Conservation (phyloP, 1,284 basidiomycete genomes). For the Cryptococcus sp. region DNA sequence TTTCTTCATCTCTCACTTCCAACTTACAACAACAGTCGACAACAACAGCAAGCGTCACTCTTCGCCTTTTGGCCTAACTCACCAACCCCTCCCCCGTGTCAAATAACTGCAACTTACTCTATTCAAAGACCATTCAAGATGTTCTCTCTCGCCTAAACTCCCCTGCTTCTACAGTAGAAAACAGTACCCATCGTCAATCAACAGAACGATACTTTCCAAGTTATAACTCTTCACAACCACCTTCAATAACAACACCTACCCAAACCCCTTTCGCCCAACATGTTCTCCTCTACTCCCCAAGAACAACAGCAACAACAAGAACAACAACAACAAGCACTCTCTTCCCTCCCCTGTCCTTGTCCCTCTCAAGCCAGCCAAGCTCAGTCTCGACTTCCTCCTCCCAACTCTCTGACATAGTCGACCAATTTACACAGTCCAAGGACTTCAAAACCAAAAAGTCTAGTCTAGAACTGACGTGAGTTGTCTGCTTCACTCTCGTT, state of each 20-base stretch:
- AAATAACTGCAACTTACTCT: constrained; percentile 14
- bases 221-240: constrained; percentile 11
- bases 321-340: constrained; percentile 8
- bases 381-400: constrained; percentile 17
- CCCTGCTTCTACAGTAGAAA: constrained; percentile 18
- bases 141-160: constrained; percentile 29
- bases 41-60: constrained; percentile 1
- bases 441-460: constrained; percentile 16
- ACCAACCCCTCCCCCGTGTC: constrained; percentile 13
- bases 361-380: constrained; percentile 10
- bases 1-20: constrained; percentile 6
- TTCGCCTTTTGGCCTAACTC: constrained; percentile 14
- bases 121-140: constrained; percentile 28
- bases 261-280: constrained; percentile 25
- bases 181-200: constrained; percentile 13
- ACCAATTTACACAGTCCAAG: constrained; percentile 10
- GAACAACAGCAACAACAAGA: constrained; percentile 15
- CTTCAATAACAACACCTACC: constrained; percentile 12
- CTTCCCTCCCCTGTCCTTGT: constrained; percentile 4
- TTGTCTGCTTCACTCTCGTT: not conserved
- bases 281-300: constrained; percentile 12
- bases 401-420: constrained; percentile 21
- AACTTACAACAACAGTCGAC: not conserved
- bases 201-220: constrained; percentile 9
- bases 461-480: constrained; percentile 10